Evolutionary conservation across 1,284 basidiomycete genomes (phyloP).

Genomic region (Serendipita sp.): DNA sequence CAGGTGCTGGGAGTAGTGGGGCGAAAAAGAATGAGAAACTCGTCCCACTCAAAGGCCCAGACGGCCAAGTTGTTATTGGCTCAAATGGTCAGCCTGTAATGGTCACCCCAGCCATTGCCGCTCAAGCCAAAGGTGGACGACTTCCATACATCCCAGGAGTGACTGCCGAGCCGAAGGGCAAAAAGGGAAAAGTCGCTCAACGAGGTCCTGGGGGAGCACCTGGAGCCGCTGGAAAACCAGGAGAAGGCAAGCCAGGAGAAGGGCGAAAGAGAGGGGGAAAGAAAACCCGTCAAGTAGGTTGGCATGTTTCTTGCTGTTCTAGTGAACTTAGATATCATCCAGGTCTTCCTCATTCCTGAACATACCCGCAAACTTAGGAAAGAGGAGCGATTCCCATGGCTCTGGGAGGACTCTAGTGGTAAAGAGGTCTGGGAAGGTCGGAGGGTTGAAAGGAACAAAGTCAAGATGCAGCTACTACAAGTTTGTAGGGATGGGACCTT

Average conservation of each 20-base stretch:
- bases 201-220: slow-evolving; percentile 5
- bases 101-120: slow-evolving; percentile 45
- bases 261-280: slow-evolving; percentile 32
- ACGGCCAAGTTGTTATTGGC: slow-evolving; percentile 66
- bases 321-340: slow-evolving; percentile 24
- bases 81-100: slow-evolving; percentile 60
- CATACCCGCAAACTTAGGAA: slow-evolving; percentile 52
- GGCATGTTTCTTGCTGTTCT: not conserved
- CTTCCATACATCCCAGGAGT: not conserved
- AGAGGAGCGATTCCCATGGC: slow-evolving; percentile 81
- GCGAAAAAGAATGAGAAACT: slow-evolving; percentile 18
- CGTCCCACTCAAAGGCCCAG: slow-evolving; percentile 51
- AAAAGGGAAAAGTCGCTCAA: slow-evolving; percentile 2
- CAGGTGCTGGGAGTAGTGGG: not conserved
- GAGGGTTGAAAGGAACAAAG: slow-evolving; percentile 60
- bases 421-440: slow-evolving; percentile 64
- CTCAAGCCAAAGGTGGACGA: slow-evolving; percentile 38
- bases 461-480: slow-evolving; percentile 21
- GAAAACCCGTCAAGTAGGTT: slow-evolving; percentile 69
- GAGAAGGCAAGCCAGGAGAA: slow-evolving; percentile 28
- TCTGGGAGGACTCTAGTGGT: slow-evolving; percentile 61
- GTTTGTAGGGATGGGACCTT: slow-evolving; percentile 3
- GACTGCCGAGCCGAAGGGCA: slow-evolving; percentile 10
- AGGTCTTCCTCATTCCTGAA: slow-evolving; percentile 63
- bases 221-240: slow-evolving; percentile 20